phyloP scores from a whole-genome alignment of 2,329 filamentous ascomycete genomes.

The Cladosporium halotolerans region DNA sequence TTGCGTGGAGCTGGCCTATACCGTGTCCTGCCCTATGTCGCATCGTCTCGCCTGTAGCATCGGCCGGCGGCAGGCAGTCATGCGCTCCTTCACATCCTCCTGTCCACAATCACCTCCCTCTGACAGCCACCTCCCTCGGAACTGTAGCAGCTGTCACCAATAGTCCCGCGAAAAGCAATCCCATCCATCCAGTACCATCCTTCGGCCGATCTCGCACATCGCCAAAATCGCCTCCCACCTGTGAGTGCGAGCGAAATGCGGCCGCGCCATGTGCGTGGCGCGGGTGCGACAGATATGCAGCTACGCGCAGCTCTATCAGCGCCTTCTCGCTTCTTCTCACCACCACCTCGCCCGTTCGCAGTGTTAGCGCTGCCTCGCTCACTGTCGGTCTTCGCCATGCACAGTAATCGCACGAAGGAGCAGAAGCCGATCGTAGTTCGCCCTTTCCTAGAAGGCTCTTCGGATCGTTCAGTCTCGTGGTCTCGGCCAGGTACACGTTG shows the following conservation, averaged over 20 bases:
- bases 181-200: too few species aligned
- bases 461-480: background rate
- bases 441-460: background rate
- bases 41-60: too few species aligned
- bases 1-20: too few species aligned
- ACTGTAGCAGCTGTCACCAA: background rate
- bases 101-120: too few species aligned
- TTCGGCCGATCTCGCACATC: too few species aligned
- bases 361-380: background rate
- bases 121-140: background rate
- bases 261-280: background rate
- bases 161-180: background rate
- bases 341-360: background rate
- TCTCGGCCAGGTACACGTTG: background rate
- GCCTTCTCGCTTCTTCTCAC: conserved; percentile 2
- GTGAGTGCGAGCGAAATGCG: too few species aligned
- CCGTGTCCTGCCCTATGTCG: too few species aligned
- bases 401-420: background rate
- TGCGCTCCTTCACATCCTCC: too few species aligned
- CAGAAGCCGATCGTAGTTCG: background rate
- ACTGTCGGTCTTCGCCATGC: conserved; percentile 1
- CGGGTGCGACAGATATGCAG: background rate
- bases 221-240: too few species aligned
- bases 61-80: too few species aligned
- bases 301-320: background rate